Percentiles rank a stretch among this genome's conserved stretches.
These are phyloP conservation scores for Cordyceps cateniannulata DNA, from an alignment of 2,329 filamentous ascomycete genomes.

Conservation along the genomic window DNA sequence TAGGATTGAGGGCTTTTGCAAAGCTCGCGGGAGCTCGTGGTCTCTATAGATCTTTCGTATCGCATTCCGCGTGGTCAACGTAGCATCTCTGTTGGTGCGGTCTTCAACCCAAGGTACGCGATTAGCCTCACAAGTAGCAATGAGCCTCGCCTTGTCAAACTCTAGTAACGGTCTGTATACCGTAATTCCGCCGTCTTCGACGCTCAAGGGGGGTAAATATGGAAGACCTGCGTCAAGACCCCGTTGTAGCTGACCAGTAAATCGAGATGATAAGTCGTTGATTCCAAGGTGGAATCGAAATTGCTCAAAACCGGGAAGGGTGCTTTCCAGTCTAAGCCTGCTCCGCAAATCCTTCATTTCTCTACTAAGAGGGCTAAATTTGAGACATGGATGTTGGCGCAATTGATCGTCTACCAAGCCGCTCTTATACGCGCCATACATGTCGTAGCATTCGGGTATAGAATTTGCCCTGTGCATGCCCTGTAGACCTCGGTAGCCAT, in stretches of 20 bases:
- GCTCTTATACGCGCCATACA: conserved; percentile 66
- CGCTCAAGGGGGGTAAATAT: conserved; percentile 28
- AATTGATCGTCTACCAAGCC: conserved; percentile 46
- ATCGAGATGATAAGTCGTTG: conserved; percentile 21
- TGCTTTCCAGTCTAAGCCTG: conserved; percentile 18
- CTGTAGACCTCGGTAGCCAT: conserved; percentile 61
- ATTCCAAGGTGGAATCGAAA: conserved; percentile 6
- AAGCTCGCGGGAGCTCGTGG: conserved; percentile 58
- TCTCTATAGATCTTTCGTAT: conserved; percentile 59
- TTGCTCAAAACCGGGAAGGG: conserved; percentile 7
- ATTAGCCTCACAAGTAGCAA: conserved; percentile 65
- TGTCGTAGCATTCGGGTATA: conserved; percentile 78
- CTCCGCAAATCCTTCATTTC: conserved; percentile 25
- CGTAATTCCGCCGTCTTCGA: conserved; percentile 61
- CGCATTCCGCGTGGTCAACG: conserved; percentile 74
- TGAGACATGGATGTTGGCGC: conserved; percentile 28
- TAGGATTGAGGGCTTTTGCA: conserved; percentile 60
- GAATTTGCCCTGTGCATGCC: conserved; percentile 59
- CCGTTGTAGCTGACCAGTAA: conserved; percentile 20
- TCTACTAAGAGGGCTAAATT: conserved; percentile 25
- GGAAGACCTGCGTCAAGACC: conserved; percentile 20
- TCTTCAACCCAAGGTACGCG: conserved; percentile 76
- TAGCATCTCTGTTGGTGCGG: conserved; percentile 70
- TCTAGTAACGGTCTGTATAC: conserved; percentile 63
- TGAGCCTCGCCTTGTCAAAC: conserved; percentile 67